Conservation (phyloP, 768 basidiomycete species). For the Scleroderma bovista region DNA sequence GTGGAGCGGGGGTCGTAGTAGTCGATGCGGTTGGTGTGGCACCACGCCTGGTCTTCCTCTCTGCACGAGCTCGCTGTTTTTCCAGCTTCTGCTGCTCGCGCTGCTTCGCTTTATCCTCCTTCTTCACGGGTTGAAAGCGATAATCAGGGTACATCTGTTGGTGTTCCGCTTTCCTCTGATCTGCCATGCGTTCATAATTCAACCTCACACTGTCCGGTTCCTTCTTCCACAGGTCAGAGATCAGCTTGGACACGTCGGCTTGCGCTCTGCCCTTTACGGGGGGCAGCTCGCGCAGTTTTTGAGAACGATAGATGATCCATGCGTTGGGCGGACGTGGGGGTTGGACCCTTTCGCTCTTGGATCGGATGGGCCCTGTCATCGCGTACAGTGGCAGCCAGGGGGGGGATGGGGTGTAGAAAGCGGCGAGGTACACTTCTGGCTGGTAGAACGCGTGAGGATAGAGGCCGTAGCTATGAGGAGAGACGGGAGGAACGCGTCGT, state of each 20-base stretch:
- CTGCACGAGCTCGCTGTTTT: conserved; percentile 31
- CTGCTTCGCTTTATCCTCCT: conserved; percentile 41
- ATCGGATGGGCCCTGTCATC: conserved; percentile 20
- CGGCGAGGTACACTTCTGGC: conserved; percentile 1
- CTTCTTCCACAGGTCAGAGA: conserved; percentile 59
- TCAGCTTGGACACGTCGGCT: conserved; percentile 57
- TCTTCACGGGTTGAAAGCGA: conserved; percentile 51
- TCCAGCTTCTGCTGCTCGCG: conserved; percentile 37
- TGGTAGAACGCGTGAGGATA: conserved; percentile 12
- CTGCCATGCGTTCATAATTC: conserved; percentile 49
- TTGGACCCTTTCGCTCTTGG: conserved; percentile 15
- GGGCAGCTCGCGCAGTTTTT: conserved; percentile 43
- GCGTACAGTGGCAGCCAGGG: conserved; percentile 8
- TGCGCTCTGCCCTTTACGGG: conserved; percentile 41
- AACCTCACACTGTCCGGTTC: conserved; percentile 44
- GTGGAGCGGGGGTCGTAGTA: conserved; percentile 10
- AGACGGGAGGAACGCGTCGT: conserved; percentile 20
- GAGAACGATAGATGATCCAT: conserved; percentile 77
- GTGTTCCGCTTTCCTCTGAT: conserved; percentile 49
- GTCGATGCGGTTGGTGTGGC: conserved; percentile 8
- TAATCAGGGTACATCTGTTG: conserved; percentile 48
- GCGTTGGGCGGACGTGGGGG: conserved; percentile 73
- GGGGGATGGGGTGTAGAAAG: conserved; percentile 4
- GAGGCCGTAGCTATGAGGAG: conserved; percentile 10
- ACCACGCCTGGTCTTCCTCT: conserved; percentile 18